phyloP scores from a whole-genome alignment of 306 rosid genomes.

The Castanea crenata region DNA sequence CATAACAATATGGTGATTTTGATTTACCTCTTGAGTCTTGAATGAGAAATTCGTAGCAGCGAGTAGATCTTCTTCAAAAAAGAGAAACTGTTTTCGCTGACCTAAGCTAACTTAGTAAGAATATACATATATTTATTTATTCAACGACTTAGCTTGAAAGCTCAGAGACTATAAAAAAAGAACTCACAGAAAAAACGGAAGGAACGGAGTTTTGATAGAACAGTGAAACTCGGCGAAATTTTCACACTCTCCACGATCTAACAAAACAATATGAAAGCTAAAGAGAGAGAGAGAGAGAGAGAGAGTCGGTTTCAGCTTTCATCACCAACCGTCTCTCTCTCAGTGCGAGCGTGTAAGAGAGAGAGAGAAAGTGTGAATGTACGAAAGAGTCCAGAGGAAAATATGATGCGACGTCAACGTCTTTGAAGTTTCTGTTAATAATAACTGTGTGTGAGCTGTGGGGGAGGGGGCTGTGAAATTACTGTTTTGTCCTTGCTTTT shows the following conservation, averaged over 20 bases:
- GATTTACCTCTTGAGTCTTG: neutral
- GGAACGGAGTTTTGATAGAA: constrained; percentile 31
- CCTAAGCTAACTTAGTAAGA: neutral
- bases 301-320: neutral
- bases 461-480: neutral
- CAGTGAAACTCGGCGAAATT: constrained; percentile 34
- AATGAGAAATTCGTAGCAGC: neutral
- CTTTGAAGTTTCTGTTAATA: constrained; percentile 17
- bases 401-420: constrained; percentile 42
- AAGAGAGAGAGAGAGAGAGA: neutral
- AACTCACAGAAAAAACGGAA: neutral
- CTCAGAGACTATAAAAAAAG: constrained; percentile 22
- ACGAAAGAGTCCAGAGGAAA: constrained; percentile 25
- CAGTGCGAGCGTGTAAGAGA: neutral
- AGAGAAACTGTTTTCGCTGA: constrained; percentile 2
- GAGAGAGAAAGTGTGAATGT: constrained; percentile 3
- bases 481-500: constrained; percentile 23
- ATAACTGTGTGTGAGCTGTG: no score
- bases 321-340: neutral
- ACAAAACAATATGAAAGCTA: constrained; percentile 17
- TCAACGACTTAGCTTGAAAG: constrained; percentile 24
- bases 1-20: neutral
- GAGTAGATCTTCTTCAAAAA: neutral
- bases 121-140: neutral
- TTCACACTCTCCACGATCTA: constrained; percentile 39